Evolutionary conservation across 2,329 filamentous ascomycete species (phyloP).

Genomic region (Colletotrichum lindemuthianum): DNA sequence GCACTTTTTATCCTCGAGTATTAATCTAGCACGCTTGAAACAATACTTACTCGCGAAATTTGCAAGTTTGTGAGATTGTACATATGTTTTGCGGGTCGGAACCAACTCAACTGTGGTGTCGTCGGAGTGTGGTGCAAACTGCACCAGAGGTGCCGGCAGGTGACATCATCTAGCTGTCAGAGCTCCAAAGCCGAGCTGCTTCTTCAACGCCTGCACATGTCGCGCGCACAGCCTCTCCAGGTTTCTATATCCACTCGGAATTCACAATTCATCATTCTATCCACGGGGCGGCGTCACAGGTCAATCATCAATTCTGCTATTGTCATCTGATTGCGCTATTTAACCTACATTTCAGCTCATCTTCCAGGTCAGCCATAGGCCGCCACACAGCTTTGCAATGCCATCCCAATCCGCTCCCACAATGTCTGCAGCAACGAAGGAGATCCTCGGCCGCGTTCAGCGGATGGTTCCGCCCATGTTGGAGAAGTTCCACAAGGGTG

Average conservation of each 20-base stretch:
- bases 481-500: constrained; percentile 95
- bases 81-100: too few species aligned
- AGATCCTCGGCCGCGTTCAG: constrained; percentile 82
- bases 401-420: constrained; percentile 43
- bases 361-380: neutral
- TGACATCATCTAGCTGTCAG: constrained; percentile 34
- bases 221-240: neutral
- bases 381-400: constrained; percentile 19
- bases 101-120: too few species aligned
- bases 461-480: constrained; percentile 95
- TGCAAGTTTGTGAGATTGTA: neutral
- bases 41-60: too few species aligned
- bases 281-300: neutral
- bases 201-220: neutral
- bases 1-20: too few species aligned
- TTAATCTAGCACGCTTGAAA: too few species aligned
- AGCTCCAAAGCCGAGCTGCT: constrained; percentile 16
- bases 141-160: neutral
- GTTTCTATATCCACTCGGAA: too few species aligned
- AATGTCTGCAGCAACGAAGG: constrained; percentile 77
- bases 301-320: neutral
- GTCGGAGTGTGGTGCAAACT: neutral
- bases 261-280: neutral
- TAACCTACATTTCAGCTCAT: neutral
- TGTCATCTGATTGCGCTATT: neutral